phyloP scores from a whole-genome alignment of 2,329 filamentous ascomycete species.

The Colletotrichum gloeosporioides region DNA sequence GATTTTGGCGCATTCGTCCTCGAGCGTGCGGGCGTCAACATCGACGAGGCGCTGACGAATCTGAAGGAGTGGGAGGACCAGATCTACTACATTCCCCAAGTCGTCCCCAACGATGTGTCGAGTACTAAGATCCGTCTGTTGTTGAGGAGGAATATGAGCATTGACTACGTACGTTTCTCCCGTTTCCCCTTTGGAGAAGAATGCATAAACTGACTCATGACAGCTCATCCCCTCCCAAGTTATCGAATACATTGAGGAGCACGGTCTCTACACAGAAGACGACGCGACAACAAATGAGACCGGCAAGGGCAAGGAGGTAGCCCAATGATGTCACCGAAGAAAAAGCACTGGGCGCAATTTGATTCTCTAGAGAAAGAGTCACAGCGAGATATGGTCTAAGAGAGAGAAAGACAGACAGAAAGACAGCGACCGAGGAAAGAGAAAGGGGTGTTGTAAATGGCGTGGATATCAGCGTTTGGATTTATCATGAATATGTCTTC shows the following conservation, averaged over 20 bases:
- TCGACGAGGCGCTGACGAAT: constrained; percentile 84
- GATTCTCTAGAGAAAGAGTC: background rate
- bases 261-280: constrained; percentile 66
- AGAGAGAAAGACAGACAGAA: background rate
- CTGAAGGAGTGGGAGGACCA: constrained; percentile 85
- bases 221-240: constrained; percentile 77
- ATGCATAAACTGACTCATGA: constrained; percentile 1
- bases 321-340: background rate
- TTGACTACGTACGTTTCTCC: constrained; percentile 17
- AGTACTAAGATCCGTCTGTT: constrained; percentile 27
- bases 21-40: constrained; percentile 87
- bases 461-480: constrained; percentile 19
- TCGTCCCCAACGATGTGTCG: constrained; percentile 81
- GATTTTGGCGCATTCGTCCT: constrained; percentile 85
- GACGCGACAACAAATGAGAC: constrained; percentile 13
- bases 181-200: background rate
- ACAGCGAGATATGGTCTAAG: background rate
- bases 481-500: background rate
- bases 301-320: constrained; percentile 15
- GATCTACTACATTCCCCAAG: constrained; percentile 85
- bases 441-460: background rate
- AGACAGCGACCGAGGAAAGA: background rate
- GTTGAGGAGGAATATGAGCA: constrained; percentile 24
- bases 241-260: constrained; percentile 74
- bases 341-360: background rate